Percentiles rank a stretch among this genome's conserved stretches.
phyloP scores from a whole-genome alignment of 352 stramenopile species.

The Ophiocytium majus region DNA sequence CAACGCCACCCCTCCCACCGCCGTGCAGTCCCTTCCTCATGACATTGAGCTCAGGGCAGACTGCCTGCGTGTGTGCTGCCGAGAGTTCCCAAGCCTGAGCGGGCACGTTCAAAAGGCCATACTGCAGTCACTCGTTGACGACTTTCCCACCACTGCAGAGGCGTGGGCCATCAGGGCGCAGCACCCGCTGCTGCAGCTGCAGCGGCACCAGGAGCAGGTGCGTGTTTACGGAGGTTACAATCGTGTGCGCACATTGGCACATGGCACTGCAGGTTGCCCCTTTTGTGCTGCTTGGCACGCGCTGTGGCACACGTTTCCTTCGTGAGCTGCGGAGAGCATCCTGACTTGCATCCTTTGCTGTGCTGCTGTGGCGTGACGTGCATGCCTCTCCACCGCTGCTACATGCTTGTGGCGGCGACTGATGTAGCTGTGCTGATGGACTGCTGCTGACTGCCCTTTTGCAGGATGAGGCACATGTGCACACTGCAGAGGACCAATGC shows the following conservation, averaged over 20 bases:
- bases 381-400: not conserved
- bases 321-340: not conserved
- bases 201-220: not conserved
- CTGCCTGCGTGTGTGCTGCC: conserved; percentile 26
- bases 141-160: conserved; percentile 43
- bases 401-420: not conserved
- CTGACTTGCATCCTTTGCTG: not conserved
- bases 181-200: conserved; percentile 32
- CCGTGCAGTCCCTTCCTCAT: not conserved
- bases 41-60: conserved; percentile 35
- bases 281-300: not conserved
- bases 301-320: not conserved
- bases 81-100: conserved; percentile 36
- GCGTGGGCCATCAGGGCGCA: conserved; percentile 38
- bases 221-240: not conserved
- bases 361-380: not conserved
- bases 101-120: conserved; percentile 24
- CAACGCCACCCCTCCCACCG: too few relatives aligned
- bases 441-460: not conserved
- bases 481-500: conserved; percentile 20
- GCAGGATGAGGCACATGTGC: not conserved
- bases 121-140: conserved; percentile 26
- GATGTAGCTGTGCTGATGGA: not conserved
- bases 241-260: not conserved
- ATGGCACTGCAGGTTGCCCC: not conserved